Base-by-base conservation (phyloP, 345 rosid genomes). In the Citrus sp. region DNA sequence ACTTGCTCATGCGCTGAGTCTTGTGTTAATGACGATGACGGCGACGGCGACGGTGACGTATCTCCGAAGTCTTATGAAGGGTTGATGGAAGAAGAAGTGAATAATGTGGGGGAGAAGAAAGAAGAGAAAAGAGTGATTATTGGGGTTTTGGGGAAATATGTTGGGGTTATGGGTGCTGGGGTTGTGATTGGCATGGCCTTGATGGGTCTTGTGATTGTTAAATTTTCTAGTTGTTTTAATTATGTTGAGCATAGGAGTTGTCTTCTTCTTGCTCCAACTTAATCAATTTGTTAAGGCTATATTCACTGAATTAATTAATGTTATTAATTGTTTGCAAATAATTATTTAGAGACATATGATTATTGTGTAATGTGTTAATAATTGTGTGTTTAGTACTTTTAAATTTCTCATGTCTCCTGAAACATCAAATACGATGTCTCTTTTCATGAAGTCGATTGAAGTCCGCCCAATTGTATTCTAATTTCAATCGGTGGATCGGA, bases 1-100 rank as follows among this genome's bases (percentile, higher is more conserved):
- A 59, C 79, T 6, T 78, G 86, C 51, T 83, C 84, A 7, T 82
- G 81, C 80, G 38, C 83, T 1, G 85, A 79, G 59, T 76, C 82
- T 0, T 76, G 80, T 66, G 62, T 82, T 27, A 74, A 64, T 34
- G 78, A 70, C 13, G 78, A 80, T 9, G 80, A 80, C 2, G 75
- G 65, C n/a, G 13, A 54, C 14, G 42, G 69, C 6, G 25, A 65
- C 9, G 42, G 25, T 0, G 14, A 65, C 0, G 24, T 49, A 12
- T 46, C 58, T 42, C 73, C 16, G 42, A 28, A 25, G 71, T 9
- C 22, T 9, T 34, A 34, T 14, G 69, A 69, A 40, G 34, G 32
- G 7, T 42, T 69, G 58, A 16, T 19, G 9, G 75, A 71, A 32
- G 63, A 71, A 71, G 63, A 71, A 71, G 75, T 54, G 22, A 5